Evolutionary conservation across 1,139 yeast genomes (phyloP).

Genomic region (Taphrina pruni): DNA sequence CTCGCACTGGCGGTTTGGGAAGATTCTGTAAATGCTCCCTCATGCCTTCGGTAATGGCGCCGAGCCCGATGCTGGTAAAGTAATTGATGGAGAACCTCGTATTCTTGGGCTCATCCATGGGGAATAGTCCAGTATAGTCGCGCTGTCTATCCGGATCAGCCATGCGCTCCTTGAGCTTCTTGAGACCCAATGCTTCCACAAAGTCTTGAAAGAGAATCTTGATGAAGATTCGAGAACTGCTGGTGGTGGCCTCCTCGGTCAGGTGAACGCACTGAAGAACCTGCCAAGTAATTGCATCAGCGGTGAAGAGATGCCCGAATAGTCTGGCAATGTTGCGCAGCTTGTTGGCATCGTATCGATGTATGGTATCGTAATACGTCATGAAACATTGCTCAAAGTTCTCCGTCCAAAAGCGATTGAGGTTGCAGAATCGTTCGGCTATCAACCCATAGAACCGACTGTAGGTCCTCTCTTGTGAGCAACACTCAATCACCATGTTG

Average conservation of each 20-base stretch:
- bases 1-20: constrained; percentile 28
- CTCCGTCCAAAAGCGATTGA: constrained; percentile 62
- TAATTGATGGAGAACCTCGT: constrained; percentile 82
- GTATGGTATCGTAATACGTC: constrained; percentile 64
- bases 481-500: constrained; percentile 80
- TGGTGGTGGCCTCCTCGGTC: constrained; percentile 73
- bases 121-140: constrained; percentile 54
- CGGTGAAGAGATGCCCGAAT: constrained; percentile 83
- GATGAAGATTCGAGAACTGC: constrained; percentile 80
- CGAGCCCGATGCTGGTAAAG: constrained; percentile 91
- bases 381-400: constrained; percentile 63
- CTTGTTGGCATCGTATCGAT: constrained; percentile 72
- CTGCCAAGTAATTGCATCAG: constrained; percentile 72
- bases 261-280: constrained; percentile 60
- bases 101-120: constrained; percentile 56
- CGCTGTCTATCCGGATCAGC: constrained; percentile 55
- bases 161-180: constrained; percentile 59
- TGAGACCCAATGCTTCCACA: constrained; percentile 75
- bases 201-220: constrained; percentile 82
- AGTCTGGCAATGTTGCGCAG: constrained; percentile 80
- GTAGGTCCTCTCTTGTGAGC: constrained; percentile 86
- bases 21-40: constrained; percentile 59
- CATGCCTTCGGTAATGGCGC: constrained; percentile 81
- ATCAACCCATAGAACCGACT: constrained; percentile 84
- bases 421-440: constrained; percentile 67